A percentile compares a stretch with the other conserved stretches of the same genome.
Conservation (phyloP, 345 rosid genomes). For the Gossypium raimondii region DNA sequence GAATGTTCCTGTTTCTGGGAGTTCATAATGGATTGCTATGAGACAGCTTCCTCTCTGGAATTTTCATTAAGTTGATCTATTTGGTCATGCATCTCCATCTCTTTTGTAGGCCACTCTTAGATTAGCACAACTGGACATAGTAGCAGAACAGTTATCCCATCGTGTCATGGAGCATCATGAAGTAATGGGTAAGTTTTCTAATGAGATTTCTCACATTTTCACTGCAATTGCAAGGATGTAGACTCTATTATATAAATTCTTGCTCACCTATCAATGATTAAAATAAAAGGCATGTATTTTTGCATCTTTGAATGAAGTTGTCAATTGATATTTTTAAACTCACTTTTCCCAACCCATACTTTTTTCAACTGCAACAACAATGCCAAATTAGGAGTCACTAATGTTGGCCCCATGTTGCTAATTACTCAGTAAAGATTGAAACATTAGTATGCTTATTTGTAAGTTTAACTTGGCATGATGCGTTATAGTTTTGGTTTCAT, state of each 20-base stretch:
- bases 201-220: constrained; percentile 5
- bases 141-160: constrained; percentile 69
- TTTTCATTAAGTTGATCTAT: constrained; percentile 11
- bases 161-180: constrained; percentile 96
- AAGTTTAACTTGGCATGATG: not conserved
- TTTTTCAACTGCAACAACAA: too few relatives aligned
- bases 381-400: not conserved
- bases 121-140: constrained; percentile 83
- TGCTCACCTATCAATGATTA: not conserved
- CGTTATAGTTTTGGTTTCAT: not conserved
- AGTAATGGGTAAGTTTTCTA: constrained; percentile 81
- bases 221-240: not conserved
- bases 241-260: not conserved
- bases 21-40: not conserved
- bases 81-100: constrained; percentile 17
- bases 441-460: not conserved
- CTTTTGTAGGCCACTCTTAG: constrained; percentile 74
- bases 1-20: not conserved
- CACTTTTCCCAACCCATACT: too few relatives aligned
- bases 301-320: not conserved
- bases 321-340: not conserved
- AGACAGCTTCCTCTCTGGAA: constrained; percentile 1
- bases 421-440: not conserved
- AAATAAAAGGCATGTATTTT: constrained; percentile 1
- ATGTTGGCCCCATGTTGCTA: not conserved